phyloP scores from a whole-genome alignment of 108 stramenopile genomes.

The Mediolabrus comicus region DNA sequence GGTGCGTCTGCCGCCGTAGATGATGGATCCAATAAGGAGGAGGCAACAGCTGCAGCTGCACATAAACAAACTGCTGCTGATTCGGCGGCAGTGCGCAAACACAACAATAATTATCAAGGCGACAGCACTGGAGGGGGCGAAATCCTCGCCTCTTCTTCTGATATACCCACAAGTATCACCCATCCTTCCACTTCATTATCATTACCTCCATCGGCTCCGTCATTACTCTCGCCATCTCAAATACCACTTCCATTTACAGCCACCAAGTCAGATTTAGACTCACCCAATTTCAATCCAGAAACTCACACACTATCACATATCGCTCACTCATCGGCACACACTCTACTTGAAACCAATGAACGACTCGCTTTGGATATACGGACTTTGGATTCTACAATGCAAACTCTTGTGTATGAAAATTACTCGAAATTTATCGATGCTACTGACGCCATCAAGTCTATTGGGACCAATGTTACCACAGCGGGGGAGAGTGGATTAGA shows the following conservation, averaged over 20 bases:
- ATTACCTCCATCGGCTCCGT: neutral
- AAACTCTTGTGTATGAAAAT: slow-evolving; percentile 99
- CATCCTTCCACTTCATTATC: neutral
- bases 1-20: slow-evolving; percentile 51
- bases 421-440: slow-evolving; percentile 98
- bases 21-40: neutral
- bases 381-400: slow-evolving; percentile 94
- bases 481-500: slow-evolving; percentile 48
- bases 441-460: slow-evolving; percentile 93
- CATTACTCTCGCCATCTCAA: slow-evolving; percentile 28
- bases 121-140: slow-evolving; percentile 12
- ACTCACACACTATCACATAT: slow-evolving; percentile 65
- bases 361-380: slow-evolving; percentile 73
- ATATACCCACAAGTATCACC: neutral
- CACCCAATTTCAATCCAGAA: slow-evolving; percentile 62
- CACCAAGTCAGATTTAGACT: slow-evolving; percentile 67
- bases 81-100: neutral
- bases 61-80: neutral
- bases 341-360: slow-evolving; percentile 75
- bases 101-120: slow-evolving; percentile 32
- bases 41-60: neutral
- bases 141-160: neutral
- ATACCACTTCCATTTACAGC: slow-evolving; percentile 34
- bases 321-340: slow-evolving; percentile 45
- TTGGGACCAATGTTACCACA: slow-evolving; percentile 63